phyloP scores from a whole-genome alignment of 495 filamentous ascomycete species.

The Oidiodendron maius region DNA sequence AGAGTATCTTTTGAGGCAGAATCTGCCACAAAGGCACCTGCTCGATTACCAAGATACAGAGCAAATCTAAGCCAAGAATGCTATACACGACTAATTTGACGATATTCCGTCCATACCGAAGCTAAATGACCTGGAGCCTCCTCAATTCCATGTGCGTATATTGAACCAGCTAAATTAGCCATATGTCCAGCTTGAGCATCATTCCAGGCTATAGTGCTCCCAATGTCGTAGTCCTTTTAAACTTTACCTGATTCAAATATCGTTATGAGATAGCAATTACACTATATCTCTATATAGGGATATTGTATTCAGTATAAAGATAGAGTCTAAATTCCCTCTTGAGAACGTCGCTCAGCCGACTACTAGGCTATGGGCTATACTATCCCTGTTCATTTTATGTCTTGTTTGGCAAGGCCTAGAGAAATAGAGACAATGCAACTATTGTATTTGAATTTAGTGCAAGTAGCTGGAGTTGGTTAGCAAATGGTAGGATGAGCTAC shows the following conservation, averaged over 20 bases:
- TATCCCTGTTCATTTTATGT: too few relatives aligned
- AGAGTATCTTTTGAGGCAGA: too few relatives aligned
- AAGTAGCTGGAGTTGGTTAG: conserved; percentile 19
- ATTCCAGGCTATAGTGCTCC: background rate
- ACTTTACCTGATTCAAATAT: background rate
- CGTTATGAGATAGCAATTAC: conserved; percentile 1
- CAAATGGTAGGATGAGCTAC: conserved; percentile 20
- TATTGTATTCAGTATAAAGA: background rate
- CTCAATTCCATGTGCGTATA: conserved; percentile 1
- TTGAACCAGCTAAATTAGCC: background rate
- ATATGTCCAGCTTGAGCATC: conserved; percentile 1
- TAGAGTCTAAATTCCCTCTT: background rate
- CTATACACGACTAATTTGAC: conserved; percentile 3
- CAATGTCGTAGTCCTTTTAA: conserved; percentile 2
- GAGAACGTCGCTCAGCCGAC: background rate
- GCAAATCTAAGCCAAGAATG: conserved; percentile 6
- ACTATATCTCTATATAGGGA: background rate
- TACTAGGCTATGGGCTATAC: background rate
- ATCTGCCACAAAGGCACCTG: too few relatives aligned
- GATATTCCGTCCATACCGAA: background rate
- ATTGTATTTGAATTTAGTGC: background rate
- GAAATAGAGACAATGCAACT: background rate
- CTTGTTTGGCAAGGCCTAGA: background rate
- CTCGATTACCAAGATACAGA: conserved; percentile 1
- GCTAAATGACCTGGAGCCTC: conserved; percentile 4